These are phyloP conservation scores for Psilocybe cyanescens DNA, from an alignment of 768 basidiomycete genomes.

Conservation along the genomic window DNA sequence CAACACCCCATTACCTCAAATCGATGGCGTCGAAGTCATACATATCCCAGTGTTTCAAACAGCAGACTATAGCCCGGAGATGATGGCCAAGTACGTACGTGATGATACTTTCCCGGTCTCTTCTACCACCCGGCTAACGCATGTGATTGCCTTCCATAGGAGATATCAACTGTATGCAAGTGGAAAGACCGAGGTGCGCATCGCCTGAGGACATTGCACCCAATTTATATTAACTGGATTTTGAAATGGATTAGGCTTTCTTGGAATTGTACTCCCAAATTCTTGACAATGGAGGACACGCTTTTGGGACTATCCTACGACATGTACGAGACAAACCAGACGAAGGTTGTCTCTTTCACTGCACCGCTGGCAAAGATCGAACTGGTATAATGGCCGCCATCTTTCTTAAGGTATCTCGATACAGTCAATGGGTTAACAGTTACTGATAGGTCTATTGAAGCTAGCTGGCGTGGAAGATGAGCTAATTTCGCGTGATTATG, in stretches of 20 bases:
- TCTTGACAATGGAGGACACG: conserved; percentile 67
- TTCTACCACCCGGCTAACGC: conserved; percentile 20
- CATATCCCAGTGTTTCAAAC: conserved; percentile 69
- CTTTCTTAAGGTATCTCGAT: conserved; percentile 58
- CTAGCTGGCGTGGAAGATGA: conserved; percentile 74
- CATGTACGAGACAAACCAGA: conserved; percentile 74
- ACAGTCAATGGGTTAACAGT: neutral
- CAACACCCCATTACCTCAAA: conserved; percentile 61
- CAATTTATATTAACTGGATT: neutral
- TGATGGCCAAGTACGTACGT: conserved; percentile 81
- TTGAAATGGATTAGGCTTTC: conserved; percentile 57
- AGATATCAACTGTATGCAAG: conserved; percentile 78
- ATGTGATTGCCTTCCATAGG: conserved; percentile 39
- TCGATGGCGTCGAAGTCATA: conserved; percentile 65
- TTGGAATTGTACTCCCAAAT: conserved; percentile 84
- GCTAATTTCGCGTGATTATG: conserved; percentile 72
- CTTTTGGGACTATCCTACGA: conserved; percentile 73
- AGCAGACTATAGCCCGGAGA: conserved; percentile 84
- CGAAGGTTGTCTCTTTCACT: conserved; percentile 73
- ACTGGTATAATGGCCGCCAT: conserved; percentile 80
- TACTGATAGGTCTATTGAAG: conserved; percentile 36
- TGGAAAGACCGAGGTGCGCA: conserved; percentile 72
- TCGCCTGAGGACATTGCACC: neutral
- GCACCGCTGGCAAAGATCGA: conserved; percentile 86
- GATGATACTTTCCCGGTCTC: conserved; percentile 21